Evolutionary conservation across 148 eudicot genomes (phyloP).

Genomic region (Beta vulgaris): DNA sequence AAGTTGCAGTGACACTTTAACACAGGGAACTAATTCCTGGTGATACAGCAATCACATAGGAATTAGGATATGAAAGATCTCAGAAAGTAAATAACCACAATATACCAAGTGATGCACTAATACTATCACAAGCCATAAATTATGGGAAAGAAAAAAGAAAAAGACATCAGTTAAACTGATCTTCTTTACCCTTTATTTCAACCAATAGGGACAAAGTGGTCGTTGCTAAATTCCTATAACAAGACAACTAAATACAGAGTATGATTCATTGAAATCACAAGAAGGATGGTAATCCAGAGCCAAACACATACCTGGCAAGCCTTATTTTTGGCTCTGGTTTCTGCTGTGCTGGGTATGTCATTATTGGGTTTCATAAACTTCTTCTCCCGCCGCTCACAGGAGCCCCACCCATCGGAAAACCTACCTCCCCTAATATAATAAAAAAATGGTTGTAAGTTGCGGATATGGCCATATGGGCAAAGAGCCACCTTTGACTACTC

Average conservation of each 20-base stretch:
- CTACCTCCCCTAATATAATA: slow-evolving; percentile 74
- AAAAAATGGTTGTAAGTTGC: not conserved
- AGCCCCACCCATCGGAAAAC: slow-evolving; percentile 99
- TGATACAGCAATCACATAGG: not conserved
- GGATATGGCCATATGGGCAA: not conserved
- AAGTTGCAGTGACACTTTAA: not conserved
- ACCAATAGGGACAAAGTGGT: not conserved
- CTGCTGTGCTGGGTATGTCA: slow-evolving; percentile 97
- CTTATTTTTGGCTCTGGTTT: slow-evolving; percentile 94
- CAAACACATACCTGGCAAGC: slow-evolving; percentile 78
- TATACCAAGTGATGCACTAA: not conserved
- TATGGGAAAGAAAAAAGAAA: not conserved
- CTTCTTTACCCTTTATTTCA: not conserved
- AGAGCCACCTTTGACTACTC: not conserved
- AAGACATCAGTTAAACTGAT: not conserved
- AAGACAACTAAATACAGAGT: not conserved
- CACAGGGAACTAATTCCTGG: not conserved
- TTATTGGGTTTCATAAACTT: slow-evolving; percentile 78
- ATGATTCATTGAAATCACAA: not conserved
- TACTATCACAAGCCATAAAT: not conserved
- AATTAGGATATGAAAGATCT: too few species aligned
- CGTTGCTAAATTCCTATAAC: not conserved
- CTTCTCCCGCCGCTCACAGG: slow-evolving; percentile 93
- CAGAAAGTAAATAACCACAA: not conserved
- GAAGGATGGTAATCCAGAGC: not conserved